Base-by-base conservation (phyloP, 192 early-diverging fungal species). In the Backusella morwellensis region DNA sequence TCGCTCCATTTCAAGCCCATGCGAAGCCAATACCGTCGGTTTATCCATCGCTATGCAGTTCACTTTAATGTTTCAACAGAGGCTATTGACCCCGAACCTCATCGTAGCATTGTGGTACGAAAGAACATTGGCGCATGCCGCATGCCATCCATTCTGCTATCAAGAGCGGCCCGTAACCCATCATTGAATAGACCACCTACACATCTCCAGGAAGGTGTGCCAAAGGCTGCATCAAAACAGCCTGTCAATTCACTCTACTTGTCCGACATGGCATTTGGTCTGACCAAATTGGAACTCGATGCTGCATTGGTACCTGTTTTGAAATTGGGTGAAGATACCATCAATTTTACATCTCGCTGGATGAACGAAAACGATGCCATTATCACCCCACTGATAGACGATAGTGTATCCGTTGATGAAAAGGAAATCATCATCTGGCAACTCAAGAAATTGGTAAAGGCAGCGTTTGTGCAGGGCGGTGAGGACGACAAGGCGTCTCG, bases 41-140 rank as follows among this genome's bases (percentile, higher is more conserved):
- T 96, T 77, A 78, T 96, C 35, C 90, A 93, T 66, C 91, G 88
- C 14, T 83, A 97, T 68, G 90, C 88, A 17, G 84, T 86, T n/a
- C 86, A 89, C 66, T 97, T 97, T 84, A 83, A 90, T 66, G 85
- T 96, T 40, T 76, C 82, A 0, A 90, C 91, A 38, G 90, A 93
- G 66, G 90, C 93, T n/a, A 79, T 96, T 11, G 97, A 98, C 82
- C 87, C 88, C 29, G 91, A 95, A 79, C 93, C 92, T 0, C 78
- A 86, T 35, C 86, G 92, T 15, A 95, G 90, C 26, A 92, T 96
- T 1, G 83, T 87, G 7, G 78, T 91, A 59, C 85, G 87, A 15
- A 88, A 91, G 75, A 86, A 78, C 17, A 47, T 73, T 19, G 47
- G 84, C 76, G 47, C 83, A 75, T 35, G 68, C n/a, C 34, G 73